A percentile compares a stretch with the other conserved stretches of the same genome.
These are phyloP conservation scores for Capsicum baccatum DNA, from an alignment of 257 asterid species.

Conservation along the genomic window DNA sequence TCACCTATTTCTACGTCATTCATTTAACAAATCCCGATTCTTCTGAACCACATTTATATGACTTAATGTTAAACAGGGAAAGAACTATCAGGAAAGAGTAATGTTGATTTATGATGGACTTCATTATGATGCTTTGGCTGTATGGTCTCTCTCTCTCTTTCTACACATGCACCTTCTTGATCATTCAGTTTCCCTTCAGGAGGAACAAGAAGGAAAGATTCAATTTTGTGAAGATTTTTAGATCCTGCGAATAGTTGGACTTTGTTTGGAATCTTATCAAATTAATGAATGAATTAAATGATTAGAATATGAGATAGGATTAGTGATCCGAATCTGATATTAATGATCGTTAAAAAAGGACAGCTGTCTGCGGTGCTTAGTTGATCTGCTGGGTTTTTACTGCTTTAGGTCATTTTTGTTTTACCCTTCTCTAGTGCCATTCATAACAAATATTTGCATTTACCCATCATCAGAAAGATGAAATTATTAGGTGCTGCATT, in stretches of 20 bases:
- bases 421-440: not conserved
- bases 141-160: constrained; percentile 46
- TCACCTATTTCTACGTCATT: not conserved
- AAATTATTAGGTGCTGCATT: not conserved
- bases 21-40: not conserved
- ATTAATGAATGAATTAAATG: not conserved
- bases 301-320: not conserved
- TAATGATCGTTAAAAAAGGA: not conserved
- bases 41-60: constrained; percentile 32
- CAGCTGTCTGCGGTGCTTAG: not conserved
- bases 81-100: constrained; percentile 76
- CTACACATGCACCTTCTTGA: not conserved
- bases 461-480: not conserved
- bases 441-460: not conserved
- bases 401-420: not conserved
- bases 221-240: constrained; percentile 11
- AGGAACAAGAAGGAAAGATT: constrained; percentile 10
- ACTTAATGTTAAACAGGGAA: constrained; percentile 53
- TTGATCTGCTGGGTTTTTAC: not conserved
- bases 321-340: not conserved
- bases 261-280: not conserved
- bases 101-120: constrained; percentile 97
- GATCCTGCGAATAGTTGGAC: not conserved
- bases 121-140: constrained; percentile 96
- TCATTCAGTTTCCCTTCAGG: not conserved